Evolutionary conservation across 805 yeast species (phyloP).

Genomic region (Kuraishia floccosa): DNA sequence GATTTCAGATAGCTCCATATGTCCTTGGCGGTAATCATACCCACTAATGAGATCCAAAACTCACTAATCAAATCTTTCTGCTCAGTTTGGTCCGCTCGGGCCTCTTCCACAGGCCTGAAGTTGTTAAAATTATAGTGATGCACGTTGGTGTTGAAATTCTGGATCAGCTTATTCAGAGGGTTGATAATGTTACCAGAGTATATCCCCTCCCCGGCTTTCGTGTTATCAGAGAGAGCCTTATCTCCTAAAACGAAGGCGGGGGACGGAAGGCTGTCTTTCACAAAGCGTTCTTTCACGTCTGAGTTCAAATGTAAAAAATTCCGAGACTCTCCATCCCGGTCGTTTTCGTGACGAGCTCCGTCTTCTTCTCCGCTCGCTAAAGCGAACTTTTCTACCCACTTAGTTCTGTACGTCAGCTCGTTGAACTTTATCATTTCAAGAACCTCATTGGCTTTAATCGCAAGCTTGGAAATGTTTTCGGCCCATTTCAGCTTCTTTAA

Average conservation of each 20-base stretch:
- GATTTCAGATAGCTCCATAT: conserved; percentile 23
- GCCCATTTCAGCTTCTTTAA: conserved; percentile 51
- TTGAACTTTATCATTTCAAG: conserved; percentile 43
- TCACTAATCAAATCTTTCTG: too few species aligned
- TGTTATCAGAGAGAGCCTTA: conserved; percentile 16
- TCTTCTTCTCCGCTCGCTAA: conserved; percentile 5
- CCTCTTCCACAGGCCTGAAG: too few species aligned
- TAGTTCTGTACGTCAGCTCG: conserved; percentile 41
- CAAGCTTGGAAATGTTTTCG: conserved; percentile 22
- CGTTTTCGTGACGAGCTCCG: conserved; percentile 6
- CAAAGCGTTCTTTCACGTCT: too few species aligned
- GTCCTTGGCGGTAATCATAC: too few species aligned
- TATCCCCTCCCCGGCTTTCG: neutral
- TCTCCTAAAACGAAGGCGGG: conserved; percentile 2
- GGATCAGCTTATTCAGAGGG: conserved; percentile 18
- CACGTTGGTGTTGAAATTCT: conserved; percentile 14
- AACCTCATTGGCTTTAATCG: conserved; percentile 38
- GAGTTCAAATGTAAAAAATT: too few species aligned
- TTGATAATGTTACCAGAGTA: conserved; percentile 2
- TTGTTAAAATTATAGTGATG: conserved; percentile 3
- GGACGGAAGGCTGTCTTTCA: too few species aligned
- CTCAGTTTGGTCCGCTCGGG: too few species aligned
- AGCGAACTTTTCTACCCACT: conserved; percentile 60
- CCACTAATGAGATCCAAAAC: too few species aligned
- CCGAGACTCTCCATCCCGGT: conserved; percentile 4